Evolutionary conservation across 2,329 filamentous ascomycete genomes (phyloP), one percentile per base, ranked within the genome.

Genomic region (Exserohilum rostratum): DNA sequence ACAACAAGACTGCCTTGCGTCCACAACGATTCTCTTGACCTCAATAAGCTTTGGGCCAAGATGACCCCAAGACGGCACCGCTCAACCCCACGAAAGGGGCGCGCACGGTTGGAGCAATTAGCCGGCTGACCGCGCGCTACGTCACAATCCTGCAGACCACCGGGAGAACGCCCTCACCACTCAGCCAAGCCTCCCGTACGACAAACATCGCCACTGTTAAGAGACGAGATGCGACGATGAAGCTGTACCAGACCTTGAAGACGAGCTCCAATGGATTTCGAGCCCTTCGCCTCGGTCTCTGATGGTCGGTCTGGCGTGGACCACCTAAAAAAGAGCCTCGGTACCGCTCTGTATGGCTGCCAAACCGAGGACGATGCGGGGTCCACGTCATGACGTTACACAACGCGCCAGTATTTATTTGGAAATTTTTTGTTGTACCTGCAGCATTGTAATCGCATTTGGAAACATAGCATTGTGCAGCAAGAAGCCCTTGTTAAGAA

Each of bases 41-140:
- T 29, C 6, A 38, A 54, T 35, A 50, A 54, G 51, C 51, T 39
- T 54, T 29, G 17, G 5, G 51, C 51, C 46, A 54, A 54, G 51
- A 40, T 11, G 22, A 25, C 7, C 7, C 22, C 22, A 25, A 25
- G 22, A 25, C 22, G 22, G 22, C 22, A 25, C 22, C 18, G 29
- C 27, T 13, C 27, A 38, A 9, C 9, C 9, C 18, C 25, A 43
- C 5, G 13, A 43, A 15, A 30, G 15, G n/a, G 27, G 27, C 25
- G 29, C 25, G 10, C 39, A 45, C 46, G 7, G 33, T 20, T 50
- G 15, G 44, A 49, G 11, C 27, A 33, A 50, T 50, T 45, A 54
- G 15, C 51, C 51, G 46, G 31, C 31, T 13, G 6, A 6, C 27
- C 27, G 15, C 15, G 22, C 6, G 5, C 15, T 40, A 39, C 46